Evolutionary conservation across 163 green algal genomes (phyloP).

Genomic region (Coccomyxa subellipsoidea): DNA sequence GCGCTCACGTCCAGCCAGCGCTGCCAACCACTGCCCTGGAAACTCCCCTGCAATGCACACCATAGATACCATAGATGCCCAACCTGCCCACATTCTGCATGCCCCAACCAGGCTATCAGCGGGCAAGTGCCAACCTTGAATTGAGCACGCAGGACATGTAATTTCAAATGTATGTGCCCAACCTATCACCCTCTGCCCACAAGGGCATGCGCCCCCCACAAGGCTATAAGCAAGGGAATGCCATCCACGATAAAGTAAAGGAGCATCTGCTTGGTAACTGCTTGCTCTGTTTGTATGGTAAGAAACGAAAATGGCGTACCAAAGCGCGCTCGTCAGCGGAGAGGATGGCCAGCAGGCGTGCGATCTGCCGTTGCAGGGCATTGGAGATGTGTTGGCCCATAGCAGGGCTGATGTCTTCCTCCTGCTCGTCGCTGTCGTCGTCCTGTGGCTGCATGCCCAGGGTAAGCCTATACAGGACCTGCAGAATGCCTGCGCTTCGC

Average conservation of each 20-base stretch:
- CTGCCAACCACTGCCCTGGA: constrained; percentile 3
- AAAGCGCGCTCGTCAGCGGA: not conserved
- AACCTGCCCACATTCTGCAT: not conserved
- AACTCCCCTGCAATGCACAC: not conserved
- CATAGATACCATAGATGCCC: not conserved
- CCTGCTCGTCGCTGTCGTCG: not conserved
- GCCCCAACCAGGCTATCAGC: too few relatives aligned
- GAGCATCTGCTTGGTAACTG: too few relatives aligned
- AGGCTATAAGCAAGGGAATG: too few relatives aligned
- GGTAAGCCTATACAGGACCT: constrained; percentile 57
- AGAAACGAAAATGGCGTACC: not conserved
- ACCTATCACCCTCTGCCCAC: too few relatives aligned
- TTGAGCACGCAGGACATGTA: too few relatives aligned
- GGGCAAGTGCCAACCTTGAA: too few relatives aligned
- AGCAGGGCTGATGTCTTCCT: constrained; percentile 6
- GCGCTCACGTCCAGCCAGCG: constrained; percentile 6
- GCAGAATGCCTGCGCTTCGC: constrained; percentile 49
- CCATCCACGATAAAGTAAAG: too few relatives aligned
- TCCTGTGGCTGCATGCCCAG: constrained; percentile 23
- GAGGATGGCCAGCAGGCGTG: constrained; percentile 52
- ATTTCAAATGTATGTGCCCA: too few relatives aligned
- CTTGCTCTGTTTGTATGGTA: not conserved
- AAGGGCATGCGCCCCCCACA: too few relatives aligned
- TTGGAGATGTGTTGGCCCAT: constrained; percentile 31
- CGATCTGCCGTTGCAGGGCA: constrained; percentile 32